Percentiles rank a stretch among this genome's conserved stretches.
Conservation (phyloP, 768 basidiomycete genomes). For the Boletus rufocinnamomeus region DNA sequence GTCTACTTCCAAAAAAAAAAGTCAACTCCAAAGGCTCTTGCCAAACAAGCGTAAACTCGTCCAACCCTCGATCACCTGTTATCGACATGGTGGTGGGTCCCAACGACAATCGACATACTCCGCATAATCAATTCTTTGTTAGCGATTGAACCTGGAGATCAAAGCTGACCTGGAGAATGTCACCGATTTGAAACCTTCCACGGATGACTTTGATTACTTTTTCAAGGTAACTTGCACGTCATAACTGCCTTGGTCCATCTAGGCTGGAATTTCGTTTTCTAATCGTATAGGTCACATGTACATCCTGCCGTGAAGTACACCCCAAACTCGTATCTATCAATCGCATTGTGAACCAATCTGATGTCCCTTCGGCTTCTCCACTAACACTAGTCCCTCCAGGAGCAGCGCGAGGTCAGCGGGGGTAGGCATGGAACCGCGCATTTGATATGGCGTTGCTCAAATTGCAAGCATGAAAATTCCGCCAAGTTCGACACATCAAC, state of each 20-base stretch:
- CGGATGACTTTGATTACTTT: slow-evolving; percentile 74
- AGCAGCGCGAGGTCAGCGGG: slow-evolving; percentile 63
- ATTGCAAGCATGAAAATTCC: slow-evolving; percentile 79
- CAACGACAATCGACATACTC: not conserved
- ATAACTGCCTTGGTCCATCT: not conserved
- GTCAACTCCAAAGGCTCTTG: not conserved
- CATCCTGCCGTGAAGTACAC: slow-evolving; percentile 75
- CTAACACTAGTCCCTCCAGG: slow-evolving; percentile 42
- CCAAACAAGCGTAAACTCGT: slow-evolving; percentile 32
- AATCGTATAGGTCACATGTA: slow-evolving; percentile 66
- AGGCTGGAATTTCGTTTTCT: not conserved
- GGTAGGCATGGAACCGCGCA: slow-evolving; percentile 70
- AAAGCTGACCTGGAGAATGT: slow-evolving; percentile 83
- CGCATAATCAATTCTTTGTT: slow-evolving; percentile 1
- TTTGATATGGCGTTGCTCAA: slow-evolving; percentile 79
- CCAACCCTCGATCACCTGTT: slow-evolving; percentile 1
- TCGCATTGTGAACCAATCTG: slow-evolving; percentile 48
- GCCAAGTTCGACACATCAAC: slow-evolving; percentile 70
- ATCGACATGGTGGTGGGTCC: slow-evolving; percentile 54
- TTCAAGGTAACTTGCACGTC: slow-evolving; percentile 55
- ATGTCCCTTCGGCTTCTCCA: not conserved
- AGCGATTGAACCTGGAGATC: slow-evolving; percentile 68
- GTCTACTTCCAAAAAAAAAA: not conserved
- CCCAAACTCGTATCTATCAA: slow-evolving; percentile 74
- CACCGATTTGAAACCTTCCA: slow-evolving; percentile 64